Percentiles rank a stretch among this genome's conserved stretches.
Evolutionary conservation across 2,329 filamentous ascomycete genomes (phyloP).

Genomic region (Helotiales sp.): DNA sequence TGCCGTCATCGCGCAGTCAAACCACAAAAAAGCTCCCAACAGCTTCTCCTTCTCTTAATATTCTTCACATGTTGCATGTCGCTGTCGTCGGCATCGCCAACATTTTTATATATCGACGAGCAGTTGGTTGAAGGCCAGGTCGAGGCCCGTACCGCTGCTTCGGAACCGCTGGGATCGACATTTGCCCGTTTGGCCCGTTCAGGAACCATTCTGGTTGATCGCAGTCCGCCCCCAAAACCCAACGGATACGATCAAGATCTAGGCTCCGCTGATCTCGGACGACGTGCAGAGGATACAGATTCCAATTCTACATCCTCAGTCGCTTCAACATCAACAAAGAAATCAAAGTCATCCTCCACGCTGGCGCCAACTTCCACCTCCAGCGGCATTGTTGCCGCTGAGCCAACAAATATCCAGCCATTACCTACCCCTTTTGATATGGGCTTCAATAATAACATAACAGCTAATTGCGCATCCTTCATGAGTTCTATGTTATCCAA

Average conservation of each 20-base stretch:
- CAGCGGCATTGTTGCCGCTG: constrained; percentile 29
- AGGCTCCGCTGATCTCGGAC: constrained; percentile 27
- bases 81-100: constrained; percentile 32
- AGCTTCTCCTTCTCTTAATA: constrained; percentile 29
- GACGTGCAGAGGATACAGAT: constrained; percentile 15
- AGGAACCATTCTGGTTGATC: constrained; percentile 42
- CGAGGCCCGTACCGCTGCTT: constrained; percentile 17
- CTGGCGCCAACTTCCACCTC: constrained; percentile 23
- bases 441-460: constrained; percentile 66
- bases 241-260: not conserved
- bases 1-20: constrained; percentile 11
- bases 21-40: constrained; percentile 9
- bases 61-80: constrained; percentile 36
- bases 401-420: constrained; percentile 44
- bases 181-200: constrained; percentile 38
- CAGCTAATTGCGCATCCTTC: constrained; percentile 42
- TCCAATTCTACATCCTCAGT: constrained; percentile 13
- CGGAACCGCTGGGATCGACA: constrained; percentile 34
- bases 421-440: constrained; percentile 72
- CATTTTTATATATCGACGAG: constrained; percentile 33
- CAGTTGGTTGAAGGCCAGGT: constrained; percentile 36
- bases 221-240: constrained; percentile 27
- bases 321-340: not conserved
- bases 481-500: constrained; percentile 40
- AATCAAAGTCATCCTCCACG: constrained; percentile 16